Percentiles rank a stretch among this genome's conserved stretches.
Conservation (phyloP, 2,329 filamentous ascomycete genomes). For the Dissoconium aciculare region DNA sequence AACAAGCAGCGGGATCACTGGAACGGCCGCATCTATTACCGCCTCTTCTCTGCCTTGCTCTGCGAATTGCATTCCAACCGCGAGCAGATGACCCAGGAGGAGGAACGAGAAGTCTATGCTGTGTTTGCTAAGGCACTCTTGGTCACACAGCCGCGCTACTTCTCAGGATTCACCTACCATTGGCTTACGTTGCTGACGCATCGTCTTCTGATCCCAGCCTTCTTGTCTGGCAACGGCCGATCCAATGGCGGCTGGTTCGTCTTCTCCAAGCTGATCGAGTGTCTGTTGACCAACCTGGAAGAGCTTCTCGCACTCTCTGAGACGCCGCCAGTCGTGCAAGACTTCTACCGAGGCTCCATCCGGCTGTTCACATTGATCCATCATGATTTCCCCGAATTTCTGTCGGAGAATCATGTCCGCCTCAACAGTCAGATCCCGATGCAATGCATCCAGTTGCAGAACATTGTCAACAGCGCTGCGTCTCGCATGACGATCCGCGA, state of each 20-base stretch:
- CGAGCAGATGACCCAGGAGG: constrained; percentile 13
- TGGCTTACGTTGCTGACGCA: constrained; percentile 78
- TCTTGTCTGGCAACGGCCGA: constrained; percentile 41
- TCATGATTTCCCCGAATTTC: constrained; percentile 88
- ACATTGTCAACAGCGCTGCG: constrained; percentile 71
- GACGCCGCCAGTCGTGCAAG: constrained; percentile 55
- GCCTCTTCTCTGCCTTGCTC: constrained; percentile 70
- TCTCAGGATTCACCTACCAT: constrained; percentile 69
- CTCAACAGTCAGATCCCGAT: constrained; percentile 69
- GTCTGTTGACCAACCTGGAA: constrained; percentile 47
- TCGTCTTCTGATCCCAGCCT: constrained; percentile 63
- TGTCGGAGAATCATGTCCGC: constrained; percentile 71
- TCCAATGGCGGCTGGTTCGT: constrained; percentile 50
- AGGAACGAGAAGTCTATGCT: constrained; percentile 48
- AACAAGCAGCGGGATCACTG: constrained; percentile 65
- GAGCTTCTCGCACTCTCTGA: constrained; percentile 63
- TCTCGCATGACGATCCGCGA: constrained; percentile 51
- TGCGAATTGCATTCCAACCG: constrained; percentile 44
- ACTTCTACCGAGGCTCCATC: constrained; percentile 69
- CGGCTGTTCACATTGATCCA: constrained; percentile 75
- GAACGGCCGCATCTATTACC: constrained; percentile 81
- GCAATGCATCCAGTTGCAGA: constrained; percentile 75
- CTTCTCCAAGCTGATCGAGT: constrained; percentile 48
- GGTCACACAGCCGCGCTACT: constrained; percentile 58
- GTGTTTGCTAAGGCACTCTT: constrained; percentile 57